These are phyloP conservation scores for Suhomyces tanzawaensis DNA, from an alignment of 805 yeast genomes.

Conservation along the genomic window DNA sequence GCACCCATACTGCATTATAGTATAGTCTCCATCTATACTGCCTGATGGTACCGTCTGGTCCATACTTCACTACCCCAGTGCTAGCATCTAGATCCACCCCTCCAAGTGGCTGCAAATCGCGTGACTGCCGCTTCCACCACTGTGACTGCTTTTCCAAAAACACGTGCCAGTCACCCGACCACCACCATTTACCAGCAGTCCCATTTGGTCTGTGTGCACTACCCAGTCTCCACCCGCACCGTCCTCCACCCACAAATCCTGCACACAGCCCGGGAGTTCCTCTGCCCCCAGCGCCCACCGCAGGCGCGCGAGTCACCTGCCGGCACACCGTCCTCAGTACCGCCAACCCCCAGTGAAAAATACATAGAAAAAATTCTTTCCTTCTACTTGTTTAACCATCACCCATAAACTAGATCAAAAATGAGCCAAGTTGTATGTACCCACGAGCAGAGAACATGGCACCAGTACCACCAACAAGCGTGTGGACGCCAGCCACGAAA, in stretches of 20 bases:
- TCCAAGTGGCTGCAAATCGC: no score
- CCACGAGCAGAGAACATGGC: background rate
- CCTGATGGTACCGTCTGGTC: no score
- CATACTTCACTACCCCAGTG: no score
- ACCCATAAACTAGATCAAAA: conserved; percentile 18
- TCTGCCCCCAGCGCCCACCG: conserved; percentile 1
- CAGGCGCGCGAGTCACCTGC: background rate
- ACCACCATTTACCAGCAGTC: conserved; percentile 1
- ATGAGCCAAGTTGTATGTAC: conserved; percentile 31
- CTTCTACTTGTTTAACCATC: conserved; percentile 12
- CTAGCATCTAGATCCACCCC: no score
- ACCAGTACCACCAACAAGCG: background rate
- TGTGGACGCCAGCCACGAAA: background rate
- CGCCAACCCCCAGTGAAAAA: conserved; percentile 10
- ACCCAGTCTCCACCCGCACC: conserved; percentile 1
- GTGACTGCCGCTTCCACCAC: background rate
- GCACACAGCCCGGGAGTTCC: conserved; percentile 2
- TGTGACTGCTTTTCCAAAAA: conserved; percentile 8
- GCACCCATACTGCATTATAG: no score
- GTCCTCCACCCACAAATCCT: background rate
- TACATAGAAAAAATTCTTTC: conserved; percentile 12
- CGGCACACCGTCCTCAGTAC: background rate
- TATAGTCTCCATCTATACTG: no score
- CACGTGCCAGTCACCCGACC: conserved; percentile 1
- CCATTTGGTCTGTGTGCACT: conserved; percentile 1